phyloP scores from a whole-genome alignment of 1,139 yeast species.

The Schwanniomyces etchellsii region DNA sequence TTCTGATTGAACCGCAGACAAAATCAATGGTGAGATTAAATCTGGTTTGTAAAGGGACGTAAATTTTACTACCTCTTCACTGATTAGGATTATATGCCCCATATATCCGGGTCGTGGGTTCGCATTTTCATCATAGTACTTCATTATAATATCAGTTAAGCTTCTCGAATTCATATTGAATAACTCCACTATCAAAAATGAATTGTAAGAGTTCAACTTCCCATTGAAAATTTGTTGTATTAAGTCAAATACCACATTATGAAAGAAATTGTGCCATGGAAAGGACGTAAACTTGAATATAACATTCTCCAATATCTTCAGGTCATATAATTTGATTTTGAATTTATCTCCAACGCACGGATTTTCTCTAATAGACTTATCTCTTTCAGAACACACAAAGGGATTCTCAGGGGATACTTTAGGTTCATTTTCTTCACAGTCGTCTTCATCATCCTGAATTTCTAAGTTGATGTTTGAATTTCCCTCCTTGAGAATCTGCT shows the following conservation, averaged over 20 bases:
- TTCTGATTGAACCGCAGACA: constrained; percentile 29
- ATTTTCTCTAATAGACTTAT: constrained; percentile 23
- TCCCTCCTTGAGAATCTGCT: constrained; percentile 1
- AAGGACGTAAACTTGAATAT: constrained; percentile 32
- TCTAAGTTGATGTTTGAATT: constrained; percentile 8
- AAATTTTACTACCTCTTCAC: constrained; percentile 47
- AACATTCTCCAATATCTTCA: constrained; percentile 30
- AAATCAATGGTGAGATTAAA: constrained; percentile 39
- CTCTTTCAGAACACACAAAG: constrained; percentile 38
- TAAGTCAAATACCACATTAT: constrained; percentile 45
- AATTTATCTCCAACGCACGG: constrained; percentile 43
- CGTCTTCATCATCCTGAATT: constrained; percentile 19
- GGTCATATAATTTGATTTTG: constrained; percentile 38
- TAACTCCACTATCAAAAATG: constrained; percentile 40
- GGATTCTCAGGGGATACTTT: constrained; percentile 42
- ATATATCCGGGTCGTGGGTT: constrained; percentile 40
- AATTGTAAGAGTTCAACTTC: constrained; percentile 42
- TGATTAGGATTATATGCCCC: constrained; percentile 42
- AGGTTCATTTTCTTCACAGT: constrained; percentile 45
- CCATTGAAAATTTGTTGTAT: constrained; percentile 47
- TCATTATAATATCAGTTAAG: constrained; percentile 30
- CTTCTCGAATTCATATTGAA: constrained; percentile 26
- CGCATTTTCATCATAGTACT: constrained; percentile 19
- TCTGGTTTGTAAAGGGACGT: constrained; percentile 46
- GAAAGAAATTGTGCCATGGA: constrained; percentile 48